These are phyloP conservation scores for Eragrostis tef DNA, from an alignment of 202 grass and related monocot species.

Conservation along the genomic window DNA sequence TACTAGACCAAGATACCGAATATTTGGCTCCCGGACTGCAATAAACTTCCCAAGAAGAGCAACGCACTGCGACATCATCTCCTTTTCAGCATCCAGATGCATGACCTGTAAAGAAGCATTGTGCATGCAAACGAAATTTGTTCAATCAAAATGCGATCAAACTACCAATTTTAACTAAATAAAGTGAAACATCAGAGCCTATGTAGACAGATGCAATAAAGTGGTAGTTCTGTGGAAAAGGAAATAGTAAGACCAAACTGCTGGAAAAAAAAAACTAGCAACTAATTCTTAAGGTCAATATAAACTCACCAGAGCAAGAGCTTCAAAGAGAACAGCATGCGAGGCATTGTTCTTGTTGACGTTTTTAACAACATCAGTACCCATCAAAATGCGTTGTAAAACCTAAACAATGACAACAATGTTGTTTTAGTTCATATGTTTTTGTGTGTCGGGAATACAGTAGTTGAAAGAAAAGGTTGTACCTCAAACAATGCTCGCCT, in stretches of 20 bases:
- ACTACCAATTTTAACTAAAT: not conserved
- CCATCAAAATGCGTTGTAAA: slow-evolving; percentile 98
- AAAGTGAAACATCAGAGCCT: not conserved
- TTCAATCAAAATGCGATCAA: slow-evolving; percentile 16
- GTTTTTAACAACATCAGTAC: slow-evolving; percentile 98
- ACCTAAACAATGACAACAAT: slow-evolving; percentile 64
- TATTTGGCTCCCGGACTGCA: slow-evolving; percentile 98
- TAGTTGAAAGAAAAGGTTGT: slow-evolving; percentile 8
- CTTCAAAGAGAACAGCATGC: slow-evolving; percentile 99
- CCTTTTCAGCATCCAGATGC: slow-evolving; percentile 99
- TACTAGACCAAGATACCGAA: slow-evolving; percentile 99
- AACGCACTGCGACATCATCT: slow-evolving; percentile 99
- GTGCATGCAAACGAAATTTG: not conserved
- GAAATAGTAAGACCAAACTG: slow-evolving; percentile 10
- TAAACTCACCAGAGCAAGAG: slow-evolving; percentile 83
- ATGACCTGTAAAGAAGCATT: slow-evolving; percentile 69
- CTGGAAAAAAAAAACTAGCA: not conserved
- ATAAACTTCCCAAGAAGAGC: slow-evolving; percentile 99
- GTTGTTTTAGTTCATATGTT: slow-evolving; percentile 34
- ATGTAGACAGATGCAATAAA: slow-evolving; percentile 5
- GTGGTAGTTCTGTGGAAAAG: not conserved
- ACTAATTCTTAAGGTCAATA: not conserved
- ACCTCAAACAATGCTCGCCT: slow-evolving; percentile 98
- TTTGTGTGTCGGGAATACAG: slow-evolving; percentile 37
- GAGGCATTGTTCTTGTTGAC: slow-evolving; percentile 99